Base-by-base conservation (phyloP, 331 rosid species). In the Quercus phellos region DNA sequence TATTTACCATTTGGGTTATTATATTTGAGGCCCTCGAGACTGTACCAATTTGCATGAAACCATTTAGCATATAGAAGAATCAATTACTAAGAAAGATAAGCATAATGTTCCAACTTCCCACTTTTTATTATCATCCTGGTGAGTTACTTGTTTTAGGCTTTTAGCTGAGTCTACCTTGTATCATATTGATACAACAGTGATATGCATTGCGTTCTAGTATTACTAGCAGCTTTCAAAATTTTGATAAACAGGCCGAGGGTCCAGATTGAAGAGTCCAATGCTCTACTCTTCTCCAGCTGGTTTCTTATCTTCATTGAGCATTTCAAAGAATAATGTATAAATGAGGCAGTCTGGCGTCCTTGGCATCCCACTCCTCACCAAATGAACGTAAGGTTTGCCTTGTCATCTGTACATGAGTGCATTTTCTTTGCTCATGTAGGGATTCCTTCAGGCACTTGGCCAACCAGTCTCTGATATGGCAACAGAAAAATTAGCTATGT, bases 181-280 rank as follows among this genome's bases (percentile, higher is more conserved):
- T 46, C 16, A 46, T 10, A 3, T 46, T 46, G 53, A 46, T 46
- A 46, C 53, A 12, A 46, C 53, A 12, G 53, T 46, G 53, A 46
- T 2, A 46, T 46, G 53, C 17, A 46, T 10, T 46, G 53, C 53
- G 1, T 46, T 46, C 53, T 10, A 2, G 16, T 46, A 46, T 46
- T 46, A 46, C 53, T 46, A 46, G 53, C 53, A 46, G 53, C 53
- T 46, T 46, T 46, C 53, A 46, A 46, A 46, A 0, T 10, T 46
- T 46, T 46, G 17, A 46, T 46, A 7, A 24, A 78, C 76, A 4
- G 55, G 26, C 60, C 50, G 51, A 76, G 21, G 74, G 42, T 74
- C 2, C 27, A 76, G 83, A 69, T 68, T 13, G 32, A 78, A 78
- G 24, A 82, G 4, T 82, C 83, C 83, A 82, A 82, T 2, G 3